A percentile compares a stretch with the other conserved stretches of the same genome.
Conservation (phyloP, 164 flowering plant genomes). For the Echeveria elegans region DNA sequence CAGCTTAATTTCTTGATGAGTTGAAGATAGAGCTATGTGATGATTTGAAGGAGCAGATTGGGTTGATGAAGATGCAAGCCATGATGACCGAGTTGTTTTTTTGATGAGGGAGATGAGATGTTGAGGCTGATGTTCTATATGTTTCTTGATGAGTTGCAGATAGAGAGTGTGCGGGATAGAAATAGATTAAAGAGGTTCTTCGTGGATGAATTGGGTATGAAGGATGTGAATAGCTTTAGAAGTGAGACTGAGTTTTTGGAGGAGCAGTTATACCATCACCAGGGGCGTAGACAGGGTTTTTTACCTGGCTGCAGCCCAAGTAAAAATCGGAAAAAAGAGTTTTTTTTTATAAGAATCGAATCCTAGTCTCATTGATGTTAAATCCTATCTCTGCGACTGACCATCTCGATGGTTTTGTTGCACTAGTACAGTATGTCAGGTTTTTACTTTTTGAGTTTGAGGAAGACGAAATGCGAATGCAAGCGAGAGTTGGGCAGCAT, state of each 20-base stretch:
- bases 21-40: background rate
- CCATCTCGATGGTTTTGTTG: too few species aligned
- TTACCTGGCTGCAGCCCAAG: too few species aligned
- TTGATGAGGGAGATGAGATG: background rate
- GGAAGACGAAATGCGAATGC: background rate
- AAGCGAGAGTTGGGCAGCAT: background rate
- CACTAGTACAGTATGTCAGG: too few species aligned
- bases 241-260: constrained; percentile 73
- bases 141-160: constrained; percentile 1
- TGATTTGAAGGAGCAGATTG: constrained; percentile 2
- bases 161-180: constrained; percentile 29
- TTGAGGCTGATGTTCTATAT: background rate
- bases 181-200: constrained; percentile 38
- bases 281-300: too few species aligned
- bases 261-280: constrained; percentile 44
- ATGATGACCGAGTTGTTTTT: background rate
- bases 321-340: too few species aligned
- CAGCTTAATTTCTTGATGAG: too few species aligned
- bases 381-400: too few species aligned
- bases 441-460: constrained; percentile 1
- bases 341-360: too few species aligned
- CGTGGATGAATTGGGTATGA: constrained; percentile 42
- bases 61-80: constrained; percentile 2
- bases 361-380: too few species aligned
- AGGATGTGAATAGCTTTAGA: constrained; percentile 42